Evolutionary conservation across 176 grass and related monocot genomes (phyloP), one percentile per base, ranked within the genome.

Genomic region (Miscanthus lutarioriparius): DNA sequence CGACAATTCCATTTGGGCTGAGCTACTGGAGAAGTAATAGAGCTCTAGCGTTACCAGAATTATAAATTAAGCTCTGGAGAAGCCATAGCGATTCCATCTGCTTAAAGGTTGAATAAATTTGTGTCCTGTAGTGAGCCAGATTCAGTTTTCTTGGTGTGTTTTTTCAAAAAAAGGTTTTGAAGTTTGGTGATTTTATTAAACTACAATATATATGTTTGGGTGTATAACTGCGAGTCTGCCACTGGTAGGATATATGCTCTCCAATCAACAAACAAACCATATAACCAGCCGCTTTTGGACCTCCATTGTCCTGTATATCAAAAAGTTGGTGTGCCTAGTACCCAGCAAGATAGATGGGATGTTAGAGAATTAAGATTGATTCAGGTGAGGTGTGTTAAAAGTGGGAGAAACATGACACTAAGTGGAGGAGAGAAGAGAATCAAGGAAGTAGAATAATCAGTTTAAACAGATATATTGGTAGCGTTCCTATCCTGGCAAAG

Each of bases 71-170:
- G 17, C 56, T 64, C 12, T 75, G 70, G 40, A 48, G 39, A 84
- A 67, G 16, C 38, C 33, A 19, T 75, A 15, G 26, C 8, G 8
- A 39, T 76, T 67, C n/a, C 3, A 38, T 48, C 10, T 74, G 7
- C 32, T 14, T 75, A 33, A 28, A 73, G 8, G 37, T 75, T 75
- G 25, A 84, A 22, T 65, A 75, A 84, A 75, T 75, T 83, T 38
- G 40, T 63, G 39, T 47, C 17, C 35, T 25, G 17, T 25, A 62
- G 38, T 59, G 9, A 62, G 7, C 20, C 19, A 30, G 35, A 25
- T 61, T 62, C 56, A 28, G 64, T 75, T 83, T 83, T 74, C 20
- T 38, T 36, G 41, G 59, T 67, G 28, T 74, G 20, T 47, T 39
- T 65, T 53, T 14, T 22, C 16, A 40, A 40, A 67, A 35, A 36